Evolutionary conservation across 2,329 filamentous ascomycete genomes (phyloP), one percentile per base, ranked within the genome.

Genomic region (Curvularia sp.): DNA sequence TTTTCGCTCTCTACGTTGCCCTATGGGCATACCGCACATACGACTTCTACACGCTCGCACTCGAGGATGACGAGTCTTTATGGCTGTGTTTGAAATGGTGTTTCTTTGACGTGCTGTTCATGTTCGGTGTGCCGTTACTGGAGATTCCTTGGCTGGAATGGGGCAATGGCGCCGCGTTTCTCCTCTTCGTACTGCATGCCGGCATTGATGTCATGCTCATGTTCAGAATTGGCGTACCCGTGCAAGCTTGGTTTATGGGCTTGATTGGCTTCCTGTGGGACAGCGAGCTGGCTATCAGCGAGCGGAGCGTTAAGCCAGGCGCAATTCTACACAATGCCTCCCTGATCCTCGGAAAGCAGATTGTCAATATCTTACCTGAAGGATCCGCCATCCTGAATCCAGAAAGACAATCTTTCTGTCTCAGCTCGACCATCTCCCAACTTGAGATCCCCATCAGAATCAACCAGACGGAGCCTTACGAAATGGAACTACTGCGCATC

Each of bases 101-200:
- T 62, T 83, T 88, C 57, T 86, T 99, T 63, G 95, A 99, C 79
- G 90, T 91, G 60, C 78, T 89, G 24, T 97, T 93, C 76, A 83
- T 98, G 63, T 97, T 96, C 75, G 91, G 91, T 7, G 80, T 99
- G 53, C 94, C 96, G 18, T 86, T 90, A 66, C 78, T 99, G 69
- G 88, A 91, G 75, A 97, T 99, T 84, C 95, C 95, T 58, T 99
- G 95, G 96, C 83, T 99, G 58, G 93, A 98, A 81, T 92, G 94
- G 81, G 92, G 91, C 43, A 90, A 91, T 71, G 84, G 86, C 35
- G 88, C 88, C 0, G 89, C 91, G 53, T 85, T 90, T 42, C 81
- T 85, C 31, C 79, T 93, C 22, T 96, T 95, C 71, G 77, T 90
- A 47, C 66, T 84, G 3, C 93, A 97, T 75, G 84, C 89, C 2